Evolutionary conservation across 2,329 filamentous ascomycete genomes (phyloP), one percentile per base, ranked within the genome.

Genomic region (Seiridium cupressi): DNA sequence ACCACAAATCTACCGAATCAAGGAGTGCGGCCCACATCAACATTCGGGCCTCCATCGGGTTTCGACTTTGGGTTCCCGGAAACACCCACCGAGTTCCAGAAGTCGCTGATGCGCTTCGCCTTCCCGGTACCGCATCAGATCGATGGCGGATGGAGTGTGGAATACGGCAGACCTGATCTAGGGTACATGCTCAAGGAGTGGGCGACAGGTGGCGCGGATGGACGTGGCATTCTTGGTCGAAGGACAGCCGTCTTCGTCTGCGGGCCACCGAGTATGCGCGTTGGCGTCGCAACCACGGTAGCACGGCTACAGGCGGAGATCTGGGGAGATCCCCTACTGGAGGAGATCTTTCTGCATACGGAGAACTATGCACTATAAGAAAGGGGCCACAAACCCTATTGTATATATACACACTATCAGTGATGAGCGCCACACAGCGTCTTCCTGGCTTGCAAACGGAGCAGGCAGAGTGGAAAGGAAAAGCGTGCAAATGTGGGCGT

Each of bases 261-360:
- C 70, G 94, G 94, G 0, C 94, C 94, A 18, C 87, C 92, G 1
- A 82, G 86, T 60, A 96, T 97, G 93, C 81, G 94, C 64, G 87
- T 93, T 10, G 92, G 93, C 66, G 93, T 97, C 13, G 89, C 91
- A n/a, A 91, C 87, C 65, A 90, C 91, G 0, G 92, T 97, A 32
- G 94, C 94, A 3, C 79, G 84, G 60, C 77, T 97, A 68, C 94
- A 98, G 81, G 85, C 85, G 34, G 86, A 89, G 74, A 93, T 98
- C 55, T 93, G 92, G 89, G 87, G 84, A 5, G 89, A 92, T 67
- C 85, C 88, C 40, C 83, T 84, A 67, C 84, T 90, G 51, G 93
- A 97, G 71, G 94, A 97, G 82, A 90, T 98, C 58, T 97, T 93
- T 73, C 76, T 97, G 73, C 94, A 97, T 78, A 91, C 93, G 3